Evolutionary conservation across 2,329 filamentous ascomycete species (phyloP), one percentile per base, ranked within the genome.

Genomic region (Aphanoascus verrucosus): DNA sequence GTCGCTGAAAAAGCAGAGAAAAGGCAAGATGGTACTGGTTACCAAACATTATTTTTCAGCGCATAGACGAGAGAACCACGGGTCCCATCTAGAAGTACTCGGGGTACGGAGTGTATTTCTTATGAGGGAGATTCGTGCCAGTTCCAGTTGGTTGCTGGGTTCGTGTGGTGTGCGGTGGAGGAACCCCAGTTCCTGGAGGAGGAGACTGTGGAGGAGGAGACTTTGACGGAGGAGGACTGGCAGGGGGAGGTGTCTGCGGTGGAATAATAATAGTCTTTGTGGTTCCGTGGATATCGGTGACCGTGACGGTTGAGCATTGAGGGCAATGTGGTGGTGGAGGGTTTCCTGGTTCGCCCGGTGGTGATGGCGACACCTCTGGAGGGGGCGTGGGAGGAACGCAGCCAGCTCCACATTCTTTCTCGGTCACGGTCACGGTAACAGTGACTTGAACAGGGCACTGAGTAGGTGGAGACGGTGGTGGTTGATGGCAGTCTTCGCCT

Each of bases 241-340:
- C 49, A 1, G 52, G 35, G 15, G 34, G 41, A 17, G 43, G 14
- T 20, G 52, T 53, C 32, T 20, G 28, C 2, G 55, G 55, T 5
- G 63, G 64, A 43, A 66, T 52, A 6, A 64, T 61, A 37, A 65
- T 62, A n/a, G 63, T 65, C 15, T 55, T 61, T 1, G 61, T 59
- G 31, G 50, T 42, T 6, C 61, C 60, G 17, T 57, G 49, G n/a
- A 61, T 59, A 50, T 65, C 60, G 37, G 60, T 63, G 52, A 62
- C 60, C 17, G 64, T 65, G 49, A 62, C 58, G 15, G 63, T 65
- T 49, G 63, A 55, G 58, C 63, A 65, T 20, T 43, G 48, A 28
- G 58, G 34, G 54, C 63, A 65, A 32, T 51, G 49, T 14, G 48
- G 48, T 0, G 55, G 49, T 32, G 52, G 44, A 17, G 54, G 54